Base-by-base conservation (phyloP, 768 basidiomycete species). In the Leucocoprinus sp. region DNA sequence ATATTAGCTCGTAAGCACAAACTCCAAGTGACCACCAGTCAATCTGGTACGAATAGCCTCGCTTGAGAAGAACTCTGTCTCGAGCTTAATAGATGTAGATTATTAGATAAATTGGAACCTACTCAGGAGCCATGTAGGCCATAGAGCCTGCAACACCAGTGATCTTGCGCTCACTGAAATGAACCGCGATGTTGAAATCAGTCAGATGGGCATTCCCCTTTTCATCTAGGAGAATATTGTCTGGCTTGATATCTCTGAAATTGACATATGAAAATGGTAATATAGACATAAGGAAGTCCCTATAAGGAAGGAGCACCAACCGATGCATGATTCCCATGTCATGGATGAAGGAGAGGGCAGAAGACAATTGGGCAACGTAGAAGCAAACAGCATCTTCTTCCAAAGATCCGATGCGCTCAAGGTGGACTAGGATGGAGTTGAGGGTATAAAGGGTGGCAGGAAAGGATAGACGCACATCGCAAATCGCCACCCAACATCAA, bases 11-110 rank as follows among this genome's bases (percentile, higher is more conserved):
- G 59, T 88, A 95, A 38, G 86, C 82, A 62, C 91, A 88, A 44
- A 97, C 87, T 14, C 93, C 93, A 0, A 97, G 76, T 15, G 91
- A 93, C 93, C 93, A 97, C 88, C 91, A 96, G 62, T 97, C 93
- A 54, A 96, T 90, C 26, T 83, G 81, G 57, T 82, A 91, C 2
- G 90, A 91, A 64, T 99, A 99, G 12, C 95, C 95, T 50, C 88
- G 82, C 63, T 96, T 96, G 36, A 80, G 71, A 33, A 99, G 70
- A 37, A 99, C 95, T 60, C 72, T 76, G 54, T 12, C 39, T 38
- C 44, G 42, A 37, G 49, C 23, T 52, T 46, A 15, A 52, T 36
- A 19, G 49, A 49, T 23, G 37, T 36, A 42, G 12, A 45, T 24
- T 26, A 22, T 12, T 24, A 11, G 38, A n/a, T 23, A 41, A 38